These are phyloP conservation scores for Cicer arietinum DNA, from an alignment of 306 rosid species.

Conservation along the genomic window DNA sequence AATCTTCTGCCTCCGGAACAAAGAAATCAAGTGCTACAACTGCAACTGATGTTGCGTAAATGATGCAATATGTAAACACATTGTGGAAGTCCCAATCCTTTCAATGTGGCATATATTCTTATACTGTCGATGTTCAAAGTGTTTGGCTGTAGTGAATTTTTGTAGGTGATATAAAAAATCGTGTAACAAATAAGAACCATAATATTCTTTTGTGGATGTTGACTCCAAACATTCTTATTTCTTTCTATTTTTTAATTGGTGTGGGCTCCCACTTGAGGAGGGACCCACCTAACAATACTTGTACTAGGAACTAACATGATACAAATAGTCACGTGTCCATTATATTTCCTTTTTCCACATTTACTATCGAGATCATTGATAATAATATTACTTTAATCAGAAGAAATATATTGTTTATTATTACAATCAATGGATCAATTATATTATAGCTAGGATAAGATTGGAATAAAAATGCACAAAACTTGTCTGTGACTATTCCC, in stretches of 20 bases:
- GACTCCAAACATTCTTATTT: background rate
- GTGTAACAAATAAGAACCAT: slow-evolving; percentile 37
- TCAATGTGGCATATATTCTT: slow-evolving; percentile 37
- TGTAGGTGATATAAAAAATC: slow-evolving; percentile 27
- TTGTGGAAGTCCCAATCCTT: slow-evolving; percentile 28
- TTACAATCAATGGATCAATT: too few relatives aligned
- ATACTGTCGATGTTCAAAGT: slow-evolving; percentile 1
- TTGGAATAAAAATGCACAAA: slow-evolving; percentile 24
- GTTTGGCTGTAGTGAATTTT: slow-evolving; percentile 31
- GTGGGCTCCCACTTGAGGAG: too few relatives aligned
- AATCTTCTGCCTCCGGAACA: slow-evolving; percentile 92
- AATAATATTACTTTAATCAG: too few relatives aligned
- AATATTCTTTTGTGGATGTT: background rate
- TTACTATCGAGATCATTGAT: too few relatives aligned
- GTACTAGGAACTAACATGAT: too few relatives aligned
- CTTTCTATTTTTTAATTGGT: too few relatives aligned
- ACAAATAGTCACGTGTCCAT: too few relatives aligned
- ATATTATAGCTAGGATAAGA: slow-evolving; percentile 11
- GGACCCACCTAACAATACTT: too few relatives aligned
- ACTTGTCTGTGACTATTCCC: background rate
- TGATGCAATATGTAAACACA: slow-evolving; percentile 54
- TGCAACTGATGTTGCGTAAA: slow-evolving; percentile 87
- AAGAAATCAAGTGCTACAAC: slow-evolving; percentile 91
- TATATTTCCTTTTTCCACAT: too few relatives aligned
- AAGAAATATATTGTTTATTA: too few relatives aligned